phyloP scores from a whole-genome alignment of 257 asterid species.

The Lantana camara region DNA sequence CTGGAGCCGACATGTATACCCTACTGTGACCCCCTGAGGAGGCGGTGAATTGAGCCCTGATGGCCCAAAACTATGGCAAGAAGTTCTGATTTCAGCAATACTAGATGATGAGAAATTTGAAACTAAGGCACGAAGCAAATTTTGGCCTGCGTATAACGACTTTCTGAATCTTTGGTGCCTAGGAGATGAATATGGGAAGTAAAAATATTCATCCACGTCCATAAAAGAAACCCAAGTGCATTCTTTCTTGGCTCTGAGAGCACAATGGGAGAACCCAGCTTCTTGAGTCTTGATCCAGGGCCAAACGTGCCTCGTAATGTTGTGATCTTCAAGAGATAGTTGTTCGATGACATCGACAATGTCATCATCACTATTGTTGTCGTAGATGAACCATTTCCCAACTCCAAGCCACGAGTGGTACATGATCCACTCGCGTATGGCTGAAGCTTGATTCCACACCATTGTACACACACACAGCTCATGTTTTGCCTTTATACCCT shows the following conservation, averaged over 20 bases:
- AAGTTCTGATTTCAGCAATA: conserved; percentile 73
- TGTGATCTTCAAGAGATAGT: conserved; percentile 55
- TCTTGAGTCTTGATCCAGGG: conserved; percentile 99
- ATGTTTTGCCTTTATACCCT: conserved; percentile 37
- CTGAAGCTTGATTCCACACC: conserved; percentile 94
- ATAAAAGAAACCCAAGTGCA: conserved; percentile 90
- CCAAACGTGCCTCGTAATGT: conserved; percentile 87
- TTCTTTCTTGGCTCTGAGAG: conserved; percentile 72
- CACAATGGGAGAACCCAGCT: conserved; percentile 97
- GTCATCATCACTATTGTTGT: conserved; percentile 84
- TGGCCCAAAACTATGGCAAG: conserved; percentile 89
- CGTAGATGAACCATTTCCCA: conserved; percentile 90
- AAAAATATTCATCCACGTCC: conserved; percentile 95
- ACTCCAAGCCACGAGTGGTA: conserved; percentile 95
- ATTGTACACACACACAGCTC: conserved; percentile 91
- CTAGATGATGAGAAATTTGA: conserved; percentile 52
- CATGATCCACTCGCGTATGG: conserved; percentile 81
- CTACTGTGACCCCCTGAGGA: conserved; percentile 71
- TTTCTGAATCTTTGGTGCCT: conserved; percentile 38
- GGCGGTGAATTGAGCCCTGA: conserved; percentile 69
- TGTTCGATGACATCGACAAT: conserved; percentile 50
- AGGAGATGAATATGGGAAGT: conserved; percentile 63
- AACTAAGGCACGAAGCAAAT: conserved; percentile 59
- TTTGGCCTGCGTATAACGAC: conserved; percentile 45
- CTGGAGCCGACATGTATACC: conserved; percentile 83